Base-by-base conservation (phyloP, 2,329 filamentous ascomycete species). In the Trichoderma semiorbis region DNA sequence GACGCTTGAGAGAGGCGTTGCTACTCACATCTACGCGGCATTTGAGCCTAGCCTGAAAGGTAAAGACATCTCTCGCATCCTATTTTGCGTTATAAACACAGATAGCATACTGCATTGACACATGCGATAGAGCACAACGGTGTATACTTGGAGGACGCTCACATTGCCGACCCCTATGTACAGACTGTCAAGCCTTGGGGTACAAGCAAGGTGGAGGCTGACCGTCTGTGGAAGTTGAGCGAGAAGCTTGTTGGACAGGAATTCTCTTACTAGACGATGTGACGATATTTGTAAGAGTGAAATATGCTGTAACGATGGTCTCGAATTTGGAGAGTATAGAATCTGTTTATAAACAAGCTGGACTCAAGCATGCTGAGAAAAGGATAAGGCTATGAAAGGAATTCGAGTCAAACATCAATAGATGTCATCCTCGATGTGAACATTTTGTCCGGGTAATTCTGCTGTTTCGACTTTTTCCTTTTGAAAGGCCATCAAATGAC, bases 141-240 rank as follows among this genome's bases (percentile, higher is more conserved):
- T 21, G 57, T 47, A 18, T 70, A 70, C 30, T 43, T 63, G 60
- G 58, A 63, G 26, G 34, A 70, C 21, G 36, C 68, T 5, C 68
- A 28, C n/a, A 24, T 70, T 10, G 68, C 68, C 1, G 68, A 70
- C 55, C 58, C 68, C 2, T 64, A 30, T 6, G 34, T n/a, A 1
- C 24, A 70, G 18, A 70, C 68, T 7, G 32, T 70, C 6, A 70
- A 64, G 60, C 68, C 68, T 11, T 70, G 68, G 68, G 68, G 43
- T 16, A 55, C 68, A 3, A 57, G 43, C 21, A 63, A 39, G 21
- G 39, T 64, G 4, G 68, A 70, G 32, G 68, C 60, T 12, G 68
- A 70, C 11, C 68, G 68, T 18, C 43, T 70, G n/a, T 70, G 68
- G 68, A 70, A 64, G 28, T 30, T 63, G 34, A 70, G 58, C 26